These are phyloP conservation scores for Mycena galericulata DNA, from an alignment of 768 basidiomycete species.

Conservation along the genomic window DNA sequence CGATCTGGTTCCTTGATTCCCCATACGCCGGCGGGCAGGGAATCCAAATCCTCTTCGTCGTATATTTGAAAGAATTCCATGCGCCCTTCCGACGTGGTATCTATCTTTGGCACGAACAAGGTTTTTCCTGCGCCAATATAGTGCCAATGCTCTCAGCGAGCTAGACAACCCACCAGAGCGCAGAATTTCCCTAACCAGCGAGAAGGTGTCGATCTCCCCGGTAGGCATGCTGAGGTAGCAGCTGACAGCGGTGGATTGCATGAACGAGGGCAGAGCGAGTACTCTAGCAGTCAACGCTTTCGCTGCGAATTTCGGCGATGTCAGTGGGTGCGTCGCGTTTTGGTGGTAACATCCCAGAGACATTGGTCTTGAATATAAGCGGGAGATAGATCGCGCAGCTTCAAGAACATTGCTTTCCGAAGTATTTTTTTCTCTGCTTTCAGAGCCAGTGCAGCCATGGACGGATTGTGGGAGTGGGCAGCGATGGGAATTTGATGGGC, in stretches of 20 bases:
- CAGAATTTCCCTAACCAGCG: conserved; percentile 65
- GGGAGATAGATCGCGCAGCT: conserved; percentile 57
- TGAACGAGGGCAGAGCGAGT: conserved; percentile 63
- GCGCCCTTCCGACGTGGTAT: conserved; percentile 50
- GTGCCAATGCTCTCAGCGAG: neutral
- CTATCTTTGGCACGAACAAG: conserved; percentile 78
- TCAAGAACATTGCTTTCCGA: conserved; percentile 60
- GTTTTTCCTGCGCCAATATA: conserved; percentile 61
- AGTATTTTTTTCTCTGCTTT: conserved; percentile 66
- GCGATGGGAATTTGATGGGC: too few species aligned
- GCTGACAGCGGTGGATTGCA: conserved; percentile 62
- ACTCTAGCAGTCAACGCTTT: conserved; percentile 60
- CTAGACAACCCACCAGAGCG: conserved; percentile 57
- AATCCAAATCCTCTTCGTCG: conserved; percentile 65
- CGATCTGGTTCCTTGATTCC: conserved; percentile 77
- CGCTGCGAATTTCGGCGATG: conserved; percentile 48
- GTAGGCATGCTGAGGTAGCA: conserved; percentile 87
- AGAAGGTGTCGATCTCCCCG: conserved; percentile 73
- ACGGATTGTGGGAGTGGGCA: too few species aligned
- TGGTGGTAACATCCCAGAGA: conserved; percentile 38
- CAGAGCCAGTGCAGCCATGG: conserved; percentile 38
- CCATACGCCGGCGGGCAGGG: conserved; percentile 74
- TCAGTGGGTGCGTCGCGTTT: neutral
- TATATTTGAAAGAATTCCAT: conserved; percentile 81
- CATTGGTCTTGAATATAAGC: conserved; percentile 71